Conservation (phyloP, 352 stramenopile species). For the Globisporangium mamillatum region DNA sequence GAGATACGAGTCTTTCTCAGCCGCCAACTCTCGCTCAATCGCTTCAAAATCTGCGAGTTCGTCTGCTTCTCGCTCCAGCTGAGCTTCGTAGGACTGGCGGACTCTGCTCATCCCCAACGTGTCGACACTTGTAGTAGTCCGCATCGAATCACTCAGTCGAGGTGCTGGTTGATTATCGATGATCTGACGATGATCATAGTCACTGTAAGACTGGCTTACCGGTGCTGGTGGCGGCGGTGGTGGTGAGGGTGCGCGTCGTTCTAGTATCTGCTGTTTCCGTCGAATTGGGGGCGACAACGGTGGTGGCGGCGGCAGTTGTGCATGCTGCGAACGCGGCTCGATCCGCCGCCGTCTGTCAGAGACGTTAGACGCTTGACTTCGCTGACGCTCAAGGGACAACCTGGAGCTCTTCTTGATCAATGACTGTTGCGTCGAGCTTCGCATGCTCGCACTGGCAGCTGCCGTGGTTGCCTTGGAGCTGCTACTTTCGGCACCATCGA, state of each 20-base stretch:
- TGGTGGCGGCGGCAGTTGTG: neutral
- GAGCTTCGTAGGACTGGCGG: conserved; percentile 53
- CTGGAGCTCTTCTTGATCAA: conserved; percentile 24
- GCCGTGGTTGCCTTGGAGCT: conserved; percentile 16
- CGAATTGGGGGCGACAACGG: neutral
- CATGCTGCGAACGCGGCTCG: neutral
- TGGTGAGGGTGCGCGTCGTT: neutral
- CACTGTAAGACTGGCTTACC: neutral
- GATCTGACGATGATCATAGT: neutral
- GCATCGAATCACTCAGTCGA: conserved; percentile 20
- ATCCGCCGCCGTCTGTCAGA: neutral
- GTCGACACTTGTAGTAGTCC: conserved; percentile 42
- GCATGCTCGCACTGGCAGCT: conserved; percentile 6
- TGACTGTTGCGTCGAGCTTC: conserved; percentile 13
- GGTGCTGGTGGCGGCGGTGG: neutral
- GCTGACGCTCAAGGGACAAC: conserved; percentile 10
- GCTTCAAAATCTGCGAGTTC: conserved; percentile 81
- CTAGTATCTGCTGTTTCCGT: neutral
- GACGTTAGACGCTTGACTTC: neutral
- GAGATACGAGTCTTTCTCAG: conserved; percentile 57
- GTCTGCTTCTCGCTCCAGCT: conserved; percentile 54
- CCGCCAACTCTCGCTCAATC: conserved; percentile 61
- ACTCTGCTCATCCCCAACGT: conserved; percentile 54
- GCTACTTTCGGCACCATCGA: conserved; percentile 21
- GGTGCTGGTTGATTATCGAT: neutral